Evolutionary conservation across 2,329 filamentous ascomycete species (phyloP).

Genomic region (Botrytis cinerea): DNA sequence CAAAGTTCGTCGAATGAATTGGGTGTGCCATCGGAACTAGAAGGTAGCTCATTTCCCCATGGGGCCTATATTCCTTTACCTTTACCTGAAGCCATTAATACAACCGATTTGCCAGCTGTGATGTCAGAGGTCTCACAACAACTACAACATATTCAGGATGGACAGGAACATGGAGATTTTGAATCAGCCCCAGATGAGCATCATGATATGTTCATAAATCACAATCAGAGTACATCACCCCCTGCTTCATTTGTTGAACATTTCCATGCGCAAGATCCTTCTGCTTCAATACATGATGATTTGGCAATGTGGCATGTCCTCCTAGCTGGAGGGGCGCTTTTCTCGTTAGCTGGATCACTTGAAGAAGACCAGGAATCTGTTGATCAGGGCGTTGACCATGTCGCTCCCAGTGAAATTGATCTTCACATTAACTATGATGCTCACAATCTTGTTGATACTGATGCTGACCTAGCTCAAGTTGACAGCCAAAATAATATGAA

Average conservation of each 20-base stretch:
- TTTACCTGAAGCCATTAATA: not conserved
- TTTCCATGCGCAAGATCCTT: not conserved
- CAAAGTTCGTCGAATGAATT: no score
- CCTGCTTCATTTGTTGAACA: conserved; percentile 29
- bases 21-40: not conserved
- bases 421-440: not conserved
- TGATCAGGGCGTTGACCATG: conserved; percentile 12
- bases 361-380: not conserved
- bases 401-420: not conserved
- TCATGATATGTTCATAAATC: conserved; percentile 31
- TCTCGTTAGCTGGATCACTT: conserved; percentile 17
- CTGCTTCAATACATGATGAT: not conserved
- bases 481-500: conserved; percentile 49
- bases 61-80: not conserved
- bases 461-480: conserved; percentile 40
- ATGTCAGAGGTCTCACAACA: conserved; percentile 40
- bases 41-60: not conserved
- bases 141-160: conserved; percentile 40
- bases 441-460: conserved; percentile 17
- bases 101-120: conserved; percentile 33
- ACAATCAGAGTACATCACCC: conserved; percentile 39
- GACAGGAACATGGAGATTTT: conserved; percentile 35
- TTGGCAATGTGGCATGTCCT: conserved; percentile 19
- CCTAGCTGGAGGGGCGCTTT: conserved; percentile 6
- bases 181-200: conserved; percentile 27